phyloP scores from a whole-genome alignment of 2,329 filamentous ascomycete species.

The Biscogniauxia marginata region DNA sequence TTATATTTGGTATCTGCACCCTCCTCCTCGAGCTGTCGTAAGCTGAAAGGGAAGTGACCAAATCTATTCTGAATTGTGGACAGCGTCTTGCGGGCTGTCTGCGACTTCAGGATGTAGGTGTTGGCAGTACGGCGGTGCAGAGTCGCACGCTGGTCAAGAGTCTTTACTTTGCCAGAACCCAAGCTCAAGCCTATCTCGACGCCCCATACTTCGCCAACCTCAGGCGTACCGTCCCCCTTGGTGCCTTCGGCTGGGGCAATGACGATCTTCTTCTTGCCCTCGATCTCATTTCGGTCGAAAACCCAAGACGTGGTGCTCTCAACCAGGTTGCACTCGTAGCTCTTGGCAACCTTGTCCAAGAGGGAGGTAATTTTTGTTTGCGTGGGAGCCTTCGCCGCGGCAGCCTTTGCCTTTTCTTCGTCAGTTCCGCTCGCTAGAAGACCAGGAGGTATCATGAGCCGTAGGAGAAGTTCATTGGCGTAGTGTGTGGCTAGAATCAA shows the following conservation, averaged over 20 bases:
- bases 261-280: constrained; percentile 97
- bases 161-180: constrained; percentile 93
- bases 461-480: constrained; percentile 89
- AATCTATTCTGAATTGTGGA: constrained; percentile 98
- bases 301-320: constrained; percentile 98
- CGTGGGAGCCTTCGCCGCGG: constrained; percentile 75
- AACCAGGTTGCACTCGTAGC: constrained; percentile 87
- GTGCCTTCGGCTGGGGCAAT: constrained; percentile 80
- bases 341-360: constrained; percentile 87
- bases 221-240: constrained; percentile 86
- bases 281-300: constrained; percentile 96
- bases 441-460: constrained; percentile 89
- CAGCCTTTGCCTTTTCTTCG: constrained; percentile 92
- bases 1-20: constrained; percentile 71
- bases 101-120: constrained; percentile 91
- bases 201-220: constrained; percentile 93
- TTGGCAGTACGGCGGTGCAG: constrained; percentile 90
- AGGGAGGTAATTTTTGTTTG: constrained; percentile 84
- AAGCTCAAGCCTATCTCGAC: constrained; percentile 93
- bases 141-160: constrained; percentile 80
- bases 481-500: constrained; percentile 89
- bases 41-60: constrained; percentile 94
- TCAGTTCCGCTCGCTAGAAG: constrained; percentile 79
- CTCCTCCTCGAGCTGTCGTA: constrained; percentile 96
- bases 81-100: constrained; percentile 86